phyloP scores from a whole-genome alignment of 441 rosid species.

The Syzygium malaccense region DNA sequence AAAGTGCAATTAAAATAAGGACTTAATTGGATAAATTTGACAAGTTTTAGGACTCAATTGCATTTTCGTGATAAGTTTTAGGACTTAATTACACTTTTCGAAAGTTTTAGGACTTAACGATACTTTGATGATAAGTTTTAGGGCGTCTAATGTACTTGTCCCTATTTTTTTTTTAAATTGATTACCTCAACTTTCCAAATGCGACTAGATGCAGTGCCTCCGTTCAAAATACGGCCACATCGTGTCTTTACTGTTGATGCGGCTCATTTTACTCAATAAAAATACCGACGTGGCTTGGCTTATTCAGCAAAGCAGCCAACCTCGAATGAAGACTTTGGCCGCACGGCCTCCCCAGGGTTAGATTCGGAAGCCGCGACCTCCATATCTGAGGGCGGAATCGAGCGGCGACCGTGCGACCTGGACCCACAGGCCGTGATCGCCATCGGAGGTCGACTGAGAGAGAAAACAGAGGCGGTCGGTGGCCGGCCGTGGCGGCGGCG shows the following conservation, averaged over 20 bases:
- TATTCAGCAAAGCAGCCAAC: not conserved
- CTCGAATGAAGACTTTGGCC: not conserved
- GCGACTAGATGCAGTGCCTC: not conserved
- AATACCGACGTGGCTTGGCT: not conserved
- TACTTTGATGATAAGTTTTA: no score
- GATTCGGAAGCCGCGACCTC: not conserved
- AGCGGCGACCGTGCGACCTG: not conserved
- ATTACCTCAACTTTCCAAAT: not conserved
- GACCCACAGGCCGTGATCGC: not conserved
- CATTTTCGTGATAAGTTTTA: no score
- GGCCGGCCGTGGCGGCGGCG: not conserved
- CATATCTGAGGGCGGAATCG: not conserved
- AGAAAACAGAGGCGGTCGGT: not conserved
- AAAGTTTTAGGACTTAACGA: no score
- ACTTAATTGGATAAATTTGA: no score
- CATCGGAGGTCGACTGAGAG: not conserved
- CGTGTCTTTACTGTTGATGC: not conserved
- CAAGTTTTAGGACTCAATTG: no score
- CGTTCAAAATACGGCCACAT: not conserved
- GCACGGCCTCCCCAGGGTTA: not conserved
- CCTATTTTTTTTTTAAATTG: not conserved
- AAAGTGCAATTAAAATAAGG: no score
- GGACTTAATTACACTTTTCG: no score
- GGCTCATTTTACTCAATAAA: not conserved
- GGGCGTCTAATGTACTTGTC: rapidly evolving